These are phyloP conservation scores for Thalassiosira ordinaria DNA, from an alignment of 352 stramenopile genomes.

Conservation along the genomic window DNA sequence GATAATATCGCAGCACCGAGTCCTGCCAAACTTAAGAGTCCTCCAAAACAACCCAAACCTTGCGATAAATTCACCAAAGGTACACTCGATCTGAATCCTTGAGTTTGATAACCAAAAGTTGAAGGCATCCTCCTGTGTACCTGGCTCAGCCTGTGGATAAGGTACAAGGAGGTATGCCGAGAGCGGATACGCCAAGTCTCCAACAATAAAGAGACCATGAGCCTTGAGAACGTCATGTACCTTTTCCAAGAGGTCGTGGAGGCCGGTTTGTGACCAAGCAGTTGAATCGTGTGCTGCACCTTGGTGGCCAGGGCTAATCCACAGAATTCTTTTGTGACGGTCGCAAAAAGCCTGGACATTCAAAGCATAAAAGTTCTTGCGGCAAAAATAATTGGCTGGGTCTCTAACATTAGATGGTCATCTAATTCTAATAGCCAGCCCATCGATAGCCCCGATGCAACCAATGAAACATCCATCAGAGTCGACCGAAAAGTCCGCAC, in stretches of 20 bases:
- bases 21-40: slow-evolving; percentile 1
- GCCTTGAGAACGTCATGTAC: slow-evolving; percentile 7
- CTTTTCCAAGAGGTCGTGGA: slow-evolving; percentile 7
- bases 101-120: slow-evolving; percentile 39
- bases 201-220: slow-evolving; percentile 31
- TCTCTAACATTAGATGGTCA: slow-evolving; percentile 24
- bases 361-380: slow-evolving; percentile 51
- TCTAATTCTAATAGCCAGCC: slow-evolving; percentile 18
- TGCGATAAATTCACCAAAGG: slow-evolving; percentile 26
- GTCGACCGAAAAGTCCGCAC: slow-evolving; percentile 8
- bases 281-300: slow-evolving; percentile 25
- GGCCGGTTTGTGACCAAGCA: slow-evolving; percentile 15
- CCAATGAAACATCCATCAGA: slow-evolving; percentile 27
- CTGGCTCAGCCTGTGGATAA: slow-evolving; percentile 6
- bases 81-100: slow-evolving; percentile 34
- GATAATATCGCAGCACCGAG: background rate
- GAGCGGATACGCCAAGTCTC: slow-evolving; percentile 42
- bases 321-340: slow-evolving; percentile 29
- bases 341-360: slow-evolving; percentile 55
- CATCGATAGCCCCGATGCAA: slow-evolving; percentile 44
- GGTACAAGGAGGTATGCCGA: slow-evolving; percentile 2
- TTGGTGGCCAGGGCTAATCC: slow-evolving; percentile 4
- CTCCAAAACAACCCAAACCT: slow-evolving; percentile 35
- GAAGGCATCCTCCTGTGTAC: slow-evolving; percentile 25
- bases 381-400: slow-evolving; percentile 37